These are phyloP conservation scores for Fistulinella staudtii DNA, from an alignment of 1,284 basidiomycete genomes.

Conservation along the genomic window DNA sequence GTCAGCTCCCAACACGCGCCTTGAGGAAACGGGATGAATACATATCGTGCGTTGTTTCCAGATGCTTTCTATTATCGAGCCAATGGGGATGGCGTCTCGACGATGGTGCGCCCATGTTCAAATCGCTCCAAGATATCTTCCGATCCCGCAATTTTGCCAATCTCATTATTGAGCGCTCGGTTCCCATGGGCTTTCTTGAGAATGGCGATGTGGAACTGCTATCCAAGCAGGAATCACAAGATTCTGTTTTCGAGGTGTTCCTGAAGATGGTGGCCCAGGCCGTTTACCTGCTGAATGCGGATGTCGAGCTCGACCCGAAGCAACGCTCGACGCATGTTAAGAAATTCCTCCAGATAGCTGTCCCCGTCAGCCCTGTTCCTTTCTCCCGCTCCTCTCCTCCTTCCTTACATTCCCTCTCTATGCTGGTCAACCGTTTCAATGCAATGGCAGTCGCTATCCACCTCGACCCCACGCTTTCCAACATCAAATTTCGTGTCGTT, in stretches of 20 bases:
- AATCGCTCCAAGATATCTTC: slow-evolving; percentile 73
- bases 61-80: slow-evolving; percentile 69
- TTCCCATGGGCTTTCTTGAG: slow-evolving; percentile 78
- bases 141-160: slow-evolving; percentile 78
- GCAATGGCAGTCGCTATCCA: slow-evolving; percentile 75
- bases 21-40: slow-evolving; percentile 72
- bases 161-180: slow-evolving; percentile 68
- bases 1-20: slow-evolving; percentile 34
- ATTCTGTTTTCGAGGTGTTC: slow-evolving; percentile 79
- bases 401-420: slow-evolving; percentile 61
- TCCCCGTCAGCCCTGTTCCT: slow-evolving; percentile 70
- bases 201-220: slow-evolving; percentile 57
- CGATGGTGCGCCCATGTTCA: slow-evolving; percentile 58
- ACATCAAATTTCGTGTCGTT: slow-evolving; percentile 51
- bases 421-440: slow-evolving; percentile 84
- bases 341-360: slow-evolving; percentile 75
- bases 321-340: slow-evolving; percentile 49
- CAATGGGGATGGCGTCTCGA: slow-evolving; percentile 76
- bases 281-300: slow-evolving; percentile 34
- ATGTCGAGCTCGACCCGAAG: slow-evolving; percentile 31
- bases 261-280: slow-evolving; percentile 72
- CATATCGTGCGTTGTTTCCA: slow-evolving; percentile 65
- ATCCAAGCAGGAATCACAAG: slow-evolving; percentile 47
- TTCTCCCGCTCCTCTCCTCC: slow-evolving; percentile 58
- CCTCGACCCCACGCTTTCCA: slow-evolving; percentile 55